phyloP scores from a whole-genome alignment of 1,284 basidiomycete genomes.

The Schizopora paradoxa region DNA sequence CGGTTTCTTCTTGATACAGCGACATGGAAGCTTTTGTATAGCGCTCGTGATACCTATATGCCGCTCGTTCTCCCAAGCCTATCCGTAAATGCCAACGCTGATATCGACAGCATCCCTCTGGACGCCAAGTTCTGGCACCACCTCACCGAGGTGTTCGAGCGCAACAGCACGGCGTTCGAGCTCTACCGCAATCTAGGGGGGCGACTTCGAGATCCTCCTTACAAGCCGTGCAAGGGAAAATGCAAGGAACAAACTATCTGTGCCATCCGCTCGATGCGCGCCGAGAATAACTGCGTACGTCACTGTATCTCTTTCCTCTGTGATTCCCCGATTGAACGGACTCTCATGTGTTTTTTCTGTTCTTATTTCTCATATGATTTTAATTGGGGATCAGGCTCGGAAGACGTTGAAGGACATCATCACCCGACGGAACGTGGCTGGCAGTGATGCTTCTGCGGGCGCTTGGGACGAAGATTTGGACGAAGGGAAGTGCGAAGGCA shows the following conservation, averaged over 20 bases:
- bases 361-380: neutral
- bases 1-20: constrained; percentile 31
- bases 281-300: constrained; percentile 47
- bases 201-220: constrained; percentile 29
- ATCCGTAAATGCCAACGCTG: constrained; percentile 19
- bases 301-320: neutral
- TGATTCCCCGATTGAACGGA: too few relatives aligned
- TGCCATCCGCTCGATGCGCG: constrained; percentile 41
- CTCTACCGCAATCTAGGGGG: constrained; percentile 39
- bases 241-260: constrained; percentile 44
- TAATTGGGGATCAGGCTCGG: neutral
- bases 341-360: neutral
- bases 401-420: constrained; percentile 12
- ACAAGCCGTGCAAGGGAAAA: constrained; percentile 32
- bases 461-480: neutral
- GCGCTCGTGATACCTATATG: constrained; percentile 47
- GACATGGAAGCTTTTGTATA: constrained; percentile 51
- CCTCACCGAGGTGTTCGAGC: constrained; percentile 49
- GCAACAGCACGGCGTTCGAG: constrained; percentile 44
- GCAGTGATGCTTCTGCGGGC: too few relatives aligned
- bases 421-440: too few relatives aligned
- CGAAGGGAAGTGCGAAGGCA: too few relatives aligned
- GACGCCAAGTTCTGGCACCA: constrained; percentile 55
- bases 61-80: constrained; percentile 40
- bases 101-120: constrained; percentile 22